These are phyloP conservation scores for Colletotrichum tanaceti DNA, from an alignment of 2,329 filamentous ascomycete species.

Conservation along the genomic window DNA sequence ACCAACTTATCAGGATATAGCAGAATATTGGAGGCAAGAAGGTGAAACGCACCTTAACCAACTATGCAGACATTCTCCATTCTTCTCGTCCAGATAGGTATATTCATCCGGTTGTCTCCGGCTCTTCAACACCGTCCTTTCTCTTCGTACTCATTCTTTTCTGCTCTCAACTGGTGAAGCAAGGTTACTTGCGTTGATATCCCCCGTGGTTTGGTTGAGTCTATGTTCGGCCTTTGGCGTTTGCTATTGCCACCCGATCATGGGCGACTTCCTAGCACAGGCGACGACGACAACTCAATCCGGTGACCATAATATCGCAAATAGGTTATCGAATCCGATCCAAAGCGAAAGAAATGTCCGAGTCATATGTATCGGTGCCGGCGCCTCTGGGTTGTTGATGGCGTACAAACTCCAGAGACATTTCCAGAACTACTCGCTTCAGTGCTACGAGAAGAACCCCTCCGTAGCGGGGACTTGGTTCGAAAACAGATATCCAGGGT, in stretches of 20 bases:
- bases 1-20: not conserved
- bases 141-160: not conserved
- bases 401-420: slow-evolving; percentile 61
- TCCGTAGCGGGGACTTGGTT: slow-evolving; percentile 67
- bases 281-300: slow-evolving; percentile 5
- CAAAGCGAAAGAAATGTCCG: slow-evolving; percentile 33
- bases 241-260: not conserved
- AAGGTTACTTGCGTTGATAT: not conserved
- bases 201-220: not conserved
- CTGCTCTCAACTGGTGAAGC: not conserved
- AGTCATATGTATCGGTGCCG: slow-evolving; percentile 59
- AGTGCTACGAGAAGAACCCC: slow-evolving; percentile 64
- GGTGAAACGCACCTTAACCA: not conserved
- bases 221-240: not conserved
- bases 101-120: not conserved
- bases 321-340: slow-evolving; percentile 25
- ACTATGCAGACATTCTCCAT: not conserved
- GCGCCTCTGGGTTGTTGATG: slow-evolving; percentile 59
- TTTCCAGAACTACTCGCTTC: slow-evolving; percentile 54
- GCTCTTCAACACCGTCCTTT: not conserved
- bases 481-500: slow-evolving; percentile 61
- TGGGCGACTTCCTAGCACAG: slow-evolving; percentile 26
- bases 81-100: not conserved
- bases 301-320: slow-evolving; percentile 17
- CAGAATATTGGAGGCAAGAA: not conserved